A percentile compares a stretch with the other conserved stretches of the same genome.
Conservation (phyloP, 495 filamentous ascomycete genomes). For the Penicillium turbatum region DNA sequence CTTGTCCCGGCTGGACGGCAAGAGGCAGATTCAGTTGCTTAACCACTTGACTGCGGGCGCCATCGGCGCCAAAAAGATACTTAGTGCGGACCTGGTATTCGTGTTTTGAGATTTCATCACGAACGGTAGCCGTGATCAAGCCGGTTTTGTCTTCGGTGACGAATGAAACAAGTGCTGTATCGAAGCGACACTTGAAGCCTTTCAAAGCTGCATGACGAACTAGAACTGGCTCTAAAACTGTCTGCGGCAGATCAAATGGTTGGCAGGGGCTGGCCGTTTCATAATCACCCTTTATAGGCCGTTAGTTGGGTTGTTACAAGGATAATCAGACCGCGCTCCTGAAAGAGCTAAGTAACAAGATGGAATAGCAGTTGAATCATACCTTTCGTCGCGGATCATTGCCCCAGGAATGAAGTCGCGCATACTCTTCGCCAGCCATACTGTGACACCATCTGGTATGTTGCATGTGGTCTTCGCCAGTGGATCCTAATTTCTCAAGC, state of each 20-base stretch:
- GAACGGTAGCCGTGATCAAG: conserved; percentile 31
- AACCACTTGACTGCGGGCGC: conserved; percentile 50
- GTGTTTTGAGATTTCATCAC: conserved; percentile 35
- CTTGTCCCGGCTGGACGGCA: conserved; percentile 48
- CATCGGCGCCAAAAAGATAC: conserved; percentile 57
- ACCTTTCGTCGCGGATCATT: conserved; percentile 43
- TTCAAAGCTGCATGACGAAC: conserved; percentile 38
- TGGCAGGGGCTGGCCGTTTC: conserved; percentile 45
- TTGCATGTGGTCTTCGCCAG: conserved; percentile 26
- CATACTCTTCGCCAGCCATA: conserved; percentile 54
- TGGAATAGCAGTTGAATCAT: background rate
- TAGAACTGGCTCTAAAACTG: conserved; percentile 48
- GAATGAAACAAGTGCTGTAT: conserved; percentile 36
- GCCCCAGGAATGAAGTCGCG: conserved; percentile 50
- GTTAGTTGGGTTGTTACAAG: background rate
- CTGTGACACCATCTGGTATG: conserved; percentile 50
- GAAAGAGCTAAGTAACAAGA: background rate
- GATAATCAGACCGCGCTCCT: background rate
- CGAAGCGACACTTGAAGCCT: conserved; percentile 43
- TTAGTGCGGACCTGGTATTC: conserved; percentile 44
- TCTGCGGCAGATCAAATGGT: conserved; percentile 49
- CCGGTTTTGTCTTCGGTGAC: conserved; percentile 25
- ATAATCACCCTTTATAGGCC: conserved; percentile 43
- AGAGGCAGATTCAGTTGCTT: conserved; percentile 46
- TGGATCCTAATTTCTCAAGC: conserved; percentile 32